Percentiles rank a stretch among this genome's conserved stretches.
Conservation (phyloP, 257 asterid genomes). For the Solanum ossicruentum region DNA sequence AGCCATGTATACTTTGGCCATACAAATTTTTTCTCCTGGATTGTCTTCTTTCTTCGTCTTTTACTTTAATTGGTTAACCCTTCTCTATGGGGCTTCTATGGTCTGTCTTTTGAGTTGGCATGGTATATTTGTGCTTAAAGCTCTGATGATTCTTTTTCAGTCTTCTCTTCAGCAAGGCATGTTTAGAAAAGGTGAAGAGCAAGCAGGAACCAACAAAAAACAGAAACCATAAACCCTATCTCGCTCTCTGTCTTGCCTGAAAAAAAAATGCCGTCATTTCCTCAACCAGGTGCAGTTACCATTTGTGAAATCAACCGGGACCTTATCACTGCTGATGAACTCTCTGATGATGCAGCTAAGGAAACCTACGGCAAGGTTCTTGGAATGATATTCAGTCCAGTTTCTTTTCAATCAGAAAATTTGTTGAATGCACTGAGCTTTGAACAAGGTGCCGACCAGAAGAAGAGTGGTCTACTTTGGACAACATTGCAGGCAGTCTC, state of each 20-base stretch:
- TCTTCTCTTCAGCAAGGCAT: background rate
- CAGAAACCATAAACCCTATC: constrained; percentile 26
- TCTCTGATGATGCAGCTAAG: constrained; percentile 65
- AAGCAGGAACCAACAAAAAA: constrained; percentile 18
- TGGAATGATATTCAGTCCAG: constrained; percentile 62
- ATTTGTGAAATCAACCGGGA: constrained; percentile 87
- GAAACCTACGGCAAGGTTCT: constrained; percentile 69
- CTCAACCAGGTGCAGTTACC: constrained; percentile 78
- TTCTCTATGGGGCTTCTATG: background rate
- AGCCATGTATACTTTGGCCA: background rate
- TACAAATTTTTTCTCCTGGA: background rate
- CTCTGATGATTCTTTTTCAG: constrained; percentile 10
- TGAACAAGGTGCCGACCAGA: constrained; percentile 25
- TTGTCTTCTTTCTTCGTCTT: background rate
- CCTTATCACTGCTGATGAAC: constrained; percentile 55
- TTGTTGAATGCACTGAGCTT: constrained; percentile 5
- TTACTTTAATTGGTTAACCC: background rate
- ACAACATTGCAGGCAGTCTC: constrained; percentile 29
- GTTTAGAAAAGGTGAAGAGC: background rate
- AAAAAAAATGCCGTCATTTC: constrained; percentile 61
- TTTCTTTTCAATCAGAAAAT: constrained; percentile 44
- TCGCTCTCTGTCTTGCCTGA: background rate
- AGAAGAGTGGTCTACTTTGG: constrained; percentile 27
- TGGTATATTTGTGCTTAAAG: background rate
- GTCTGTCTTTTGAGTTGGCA: background rate